Conservation (phyloP, 2,329 filamentous ascomycete genomes). For the Ceratocystis harringtonii region DNA sequence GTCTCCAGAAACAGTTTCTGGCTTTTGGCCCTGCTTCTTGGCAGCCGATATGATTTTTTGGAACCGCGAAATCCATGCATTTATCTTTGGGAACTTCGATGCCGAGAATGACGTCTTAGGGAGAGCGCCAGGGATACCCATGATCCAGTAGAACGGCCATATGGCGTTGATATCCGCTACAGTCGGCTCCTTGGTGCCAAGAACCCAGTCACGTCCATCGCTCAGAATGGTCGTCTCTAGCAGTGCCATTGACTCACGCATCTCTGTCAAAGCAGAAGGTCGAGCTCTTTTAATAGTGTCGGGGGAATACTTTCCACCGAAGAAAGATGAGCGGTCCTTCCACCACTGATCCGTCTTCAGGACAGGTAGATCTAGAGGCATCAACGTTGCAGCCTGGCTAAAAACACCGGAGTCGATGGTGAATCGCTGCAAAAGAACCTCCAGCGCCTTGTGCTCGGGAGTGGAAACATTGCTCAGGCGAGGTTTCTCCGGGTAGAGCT, state of each 20-base stretch:
- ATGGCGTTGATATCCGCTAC: slow-evolving; percentile 55
- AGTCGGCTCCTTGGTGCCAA: slow-evolving; percentile 35
- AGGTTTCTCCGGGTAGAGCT: slow-evolving; percentile 33
- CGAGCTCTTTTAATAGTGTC: slow-evolving; percentile 24
- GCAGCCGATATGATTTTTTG: slow-evolving; percentile 31
- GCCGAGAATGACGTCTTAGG: slow-evolving; percentile 37
- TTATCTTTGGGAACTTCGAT: slow-evolving; percentile 41
- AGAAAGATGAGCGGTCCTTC: slow-evolving; percentile 37
- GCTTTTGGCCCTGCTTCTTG: slow-evolving; percentile 22
- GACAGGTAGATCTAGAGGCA: slow-evolving; percentile 40
- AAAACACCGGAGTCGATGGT: slow-evolving; percentile 45
- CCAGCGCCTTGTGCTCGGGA: slow-evolving; percentile 9
- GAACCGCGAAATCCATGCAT: slow-evolving; percentile 52
- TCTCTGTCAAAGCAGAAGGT: slow-evolving; percentile 40
- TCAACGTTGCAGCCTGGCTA: slow-evolving; percentile 33
- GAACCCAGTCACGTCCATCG: slow-evolving; percentile 52
- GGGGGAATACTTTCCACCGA: slow-evolving; percentile 19
- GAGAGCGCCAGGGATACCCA: slow-evolving; percentile 39
- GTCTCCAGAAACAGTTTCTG: slow-evolving; percentile 34
- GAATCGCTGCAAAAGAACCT: slow-evolving; percentile 39
- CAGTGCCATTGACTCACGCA: slow-evolving; percentile 39
- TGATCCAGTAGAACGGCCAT: slow-evolving; percentile 54
- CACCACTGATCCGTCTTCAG: slow-evolving; percentile 43
- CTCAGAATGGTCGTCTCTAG: slow-evolving; percentile 48
- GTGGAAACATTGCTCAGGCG: slow-evolving; percentile 28